A percentile compares a stretch with the other conserved stretches of the same genome.
Conservation (phyloP, 1,139 yeast species). For the Kodamaea suecica region DNA sequence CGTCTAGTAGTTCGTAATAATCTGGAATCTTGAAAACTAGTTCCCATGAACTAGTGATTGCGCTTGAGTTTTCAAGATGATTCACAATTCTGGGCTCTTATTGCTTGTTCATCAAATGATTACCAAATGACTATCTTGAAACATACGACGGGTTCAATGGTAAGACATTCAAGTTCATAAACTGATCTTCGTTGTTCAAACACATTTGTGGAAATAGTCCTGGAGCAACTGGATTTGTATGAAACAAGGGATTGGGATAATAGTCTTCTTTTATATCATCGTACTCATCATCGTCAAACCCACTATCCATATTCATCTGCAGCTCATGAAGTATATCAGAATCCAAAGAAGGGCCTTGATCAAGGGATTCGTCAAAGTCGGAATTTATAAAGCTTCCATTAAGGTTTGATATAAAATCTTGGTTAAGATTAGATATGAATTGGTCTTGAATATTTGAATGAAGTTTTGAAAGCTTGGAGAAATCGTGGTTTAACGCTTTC, state of each 20-base stretch:
- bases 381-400: no score
- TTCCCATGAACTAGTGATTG: no score
- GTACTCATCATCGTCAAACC: constrained; percentile 7
- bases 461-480: no score
- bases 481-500: no score
- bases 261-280: constrained; percentile 7
- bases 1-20: no score
- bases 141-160: constrained; percentile 29
- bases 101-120: no score
- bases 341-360: not conserved
- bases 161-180: constrained; percentile 25
- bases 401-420: no score
- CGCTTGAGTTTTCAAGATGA: not conserved
- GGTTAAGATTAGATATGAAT: no score
- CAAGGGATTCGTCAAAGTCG: no score
- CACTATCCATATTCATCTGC: not conserved
- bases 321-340: not conserved
- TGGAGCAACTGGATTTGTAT: constrained; percentile 27
- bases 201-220: constrained; percentile 41
- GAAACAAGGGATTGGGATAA: constrained; percentile 3
- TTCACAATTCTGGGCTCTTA: no score
- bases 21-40: no score
- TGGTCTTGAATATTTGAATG: no score
- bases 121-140: constrained; percentile 1
- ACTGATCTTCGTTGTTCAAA: constrained; percentile 21